Evolutionary conservation across 164 flowering plant species (phyloP).

Genomic region (Paratinospora sagittata): DNA sequence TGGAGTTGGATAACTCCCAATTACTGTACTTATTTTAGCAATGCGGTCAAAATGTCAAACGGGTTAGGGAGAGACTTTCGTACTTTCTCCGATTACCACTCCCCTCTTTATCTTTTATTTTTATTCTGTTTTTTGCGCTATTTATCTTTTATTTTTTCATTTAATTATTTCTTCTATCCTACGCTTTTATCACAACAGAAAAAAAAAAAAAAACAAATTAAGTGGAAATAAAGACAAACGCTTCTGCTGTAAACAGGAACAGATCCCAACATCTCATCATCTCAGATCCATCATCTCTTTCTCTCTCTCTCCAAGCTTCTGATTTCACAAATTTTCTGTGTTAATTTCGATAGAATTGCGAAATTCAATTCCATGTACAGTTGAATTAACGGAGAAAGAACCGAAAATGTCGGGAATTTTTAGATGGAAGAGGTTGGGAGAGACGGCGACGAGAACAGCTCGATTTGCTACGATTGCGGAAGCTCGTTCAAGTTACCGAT

Average conservation of each 20-base stretch:
- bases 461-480: background rate
- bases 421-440: constrained; percentile 26
- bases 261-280: background rate
- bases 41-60: no score
- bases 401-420: constrained; percentile 23
- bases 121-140: no score
- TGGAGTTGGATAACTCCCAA: background rate
- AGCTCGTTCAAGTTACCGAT: constrained; percentile 12
- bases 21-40: background rate
- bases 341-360: background rate
- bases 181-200: background rate
- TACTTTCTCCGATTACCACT: background rate
- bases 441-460: constrained; percentile 13
- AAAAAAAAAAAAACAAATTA: no score
- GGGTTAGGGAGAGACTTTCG: background rate
- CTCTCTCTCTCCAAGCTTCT: background rate
- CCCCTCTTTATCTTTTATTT: background rate
- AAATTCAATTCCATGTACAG: background rate
- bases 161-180: background rate
- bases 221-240: background rate
- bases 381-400: background rate
- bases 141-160: background rate
- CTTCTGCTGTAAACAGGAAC: background rate
- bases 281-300: background rate
- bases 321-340: background rate